phyloP scores from a whole-genome alignment of 306 rosid species.

The Senna tora region DNA sequence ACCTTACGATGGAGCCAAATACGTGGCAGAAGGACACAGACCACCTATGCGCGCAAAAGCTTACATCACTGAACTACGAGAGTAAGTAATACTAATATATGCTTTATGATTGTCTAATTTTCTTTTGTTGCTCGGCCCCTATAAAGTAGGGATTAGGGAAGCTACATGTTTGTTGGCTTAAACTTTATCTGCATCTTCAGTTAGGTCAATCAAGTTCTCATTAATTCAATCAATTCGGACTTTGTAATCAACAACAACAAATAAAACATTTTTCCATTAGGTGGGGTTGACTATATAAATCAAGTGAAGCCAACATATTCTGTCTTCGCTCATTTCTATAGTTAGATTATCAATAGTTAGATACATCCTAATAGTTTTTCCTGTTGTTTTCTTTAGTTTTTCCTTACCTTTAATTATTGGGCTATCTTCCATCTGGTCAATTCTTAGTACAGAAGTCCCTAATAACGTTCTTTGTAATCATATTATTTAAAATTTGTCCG shows the following conservation, averaged over 20 bases:
- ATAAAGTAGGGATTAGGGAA: neutral
- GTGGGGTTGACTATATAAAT: too few species aligned
- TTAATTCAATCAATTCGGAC: neutral
- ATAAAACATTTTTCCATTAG: too few species aligned
- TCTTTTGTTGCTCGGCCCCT: neutral
- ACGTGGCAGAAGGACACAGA: constrained; percentile 86
- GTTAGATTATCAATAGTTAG: too few species aligned
- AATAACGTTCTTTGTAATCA: constrained; percentile 32
- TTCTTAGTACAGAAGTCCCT: too few species aligned
- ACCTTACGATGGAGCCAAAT: constrained; percentile 92
- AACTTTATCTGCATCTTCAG: too few species aligned
- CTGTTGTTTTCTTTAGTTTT: too few species aligned
- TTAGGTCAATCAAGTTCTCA: too few species aligned
- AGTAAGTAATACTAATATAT: constrained; percentile 58
- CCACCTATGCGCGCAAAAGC: constrained; percentile 77
- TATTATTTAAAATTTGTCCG: neutral
- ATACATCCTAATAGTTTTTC: too few species aligned
- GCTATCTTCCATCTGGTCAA: too few species aligned
- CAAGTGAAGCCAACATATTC: too few species aligned
- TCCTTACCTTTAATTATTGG: too few species aligned
- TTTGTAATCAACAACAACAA: constrained; percentile 33
- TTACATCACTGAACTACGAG: constrained; percentile 64
- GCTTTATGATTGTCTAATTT: constrained; percentile 17
- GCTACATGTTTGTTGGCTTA: constrained; percentile 18
- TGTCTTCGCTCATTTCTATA: too few species aligned